Conservation (phyloP, 2,329 filamentous ascomycete species). For the Tolypocladium cylindrosporum region DNA sequence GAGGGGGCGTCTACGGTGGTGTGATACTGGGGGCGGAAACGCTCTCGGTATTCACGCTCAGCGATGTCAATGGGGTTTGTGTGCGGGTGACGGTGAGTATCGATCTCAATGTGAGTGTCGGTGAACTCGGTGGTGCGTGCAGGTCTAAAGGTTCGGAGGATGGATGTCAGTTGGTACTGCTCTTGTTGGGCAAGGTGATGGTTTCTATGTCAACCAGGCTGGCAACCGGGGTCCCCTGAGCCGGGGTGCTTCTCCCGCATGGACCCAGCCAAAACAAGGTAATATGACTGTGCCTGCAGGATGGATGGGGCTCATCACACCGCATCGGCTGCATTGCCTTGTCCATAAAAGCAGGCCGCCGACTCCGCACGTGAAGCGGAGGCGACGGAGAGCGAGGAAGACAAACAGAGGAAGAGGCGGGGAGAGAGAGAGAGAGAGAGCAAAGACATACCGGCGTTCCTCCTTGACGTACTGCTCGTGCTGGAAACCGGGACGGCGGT, state of each 20-base stretch:
- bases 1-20: conserved; percentile 21
- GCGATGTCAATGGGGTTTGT: conserved; percentile 49
- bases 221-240: conserved; percentile 10
- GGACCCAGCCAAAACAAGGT: conserved; percentile 3
- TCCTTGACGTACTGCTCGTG: conserved; percentile 40
- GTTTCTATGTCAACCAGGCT: conserved; percentile 14
- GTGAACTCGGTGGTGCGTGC: conserved; percentile 37
- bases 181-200: conserved; percentile 8
- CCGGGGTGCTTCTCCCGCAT: conserved; percentile 5
- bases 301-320: not conserved
- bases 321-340: not conserved
- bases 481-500: conserved; percentile 60
- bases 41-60: conserved; percentile 57
- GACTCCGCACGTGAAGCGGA: not conserved
- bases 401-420: conserved; percentile 2
- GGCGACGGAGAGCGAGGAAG: not conserved
- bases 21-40: conserved; percentile 41
- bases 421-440: conserved; percentile 6
- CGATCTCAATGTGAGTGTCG: conserved; percentile 57
- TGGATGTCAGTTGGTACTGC: conserved; percentile 9
- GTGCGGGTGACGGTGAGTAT: conserved; percentile 38
- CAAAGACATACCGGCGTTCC: conserved; percentile 40
- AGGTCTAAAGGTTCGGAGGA: conserved; percentile 15
- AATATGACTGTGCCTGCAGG: not conserved
- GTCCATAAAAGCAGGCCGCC: not conserved